Evolutionary conservation across 208 protist species (phyloP), one percentile per base, ranked within the genome.

Genomic region (Herpetomonas samuelpessoai): DNA sequence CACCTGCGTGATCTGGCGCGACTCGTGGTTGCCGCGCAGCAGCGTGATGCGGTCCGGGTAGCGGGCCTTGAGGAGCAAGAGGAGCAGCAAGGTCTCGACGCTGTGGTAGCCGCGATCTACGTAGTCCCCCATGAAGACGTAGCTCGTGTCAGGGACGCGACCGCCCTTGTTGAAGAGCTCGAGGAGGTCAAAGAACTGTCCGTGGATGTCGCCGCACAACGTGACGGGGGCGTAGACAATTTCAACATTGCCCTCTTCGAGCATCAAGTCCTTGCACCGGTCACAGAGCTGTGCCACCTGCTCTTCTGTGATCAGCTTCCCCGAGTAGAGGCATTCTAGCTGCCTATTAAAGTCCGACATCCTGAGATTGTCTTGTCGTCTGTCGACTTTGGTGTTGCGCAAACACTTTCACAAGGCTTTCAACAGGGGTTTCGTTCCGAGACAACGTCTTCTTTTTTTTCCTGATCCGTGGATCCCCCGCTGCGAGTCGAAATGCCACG

Each of bases 171-270:
- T 79, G 67, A 99, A 99, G 19, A 99, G 84, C 79, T 99, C 91
- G 30, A 98, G 78, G 18, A 99, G 81, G 69, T 99, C 98, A 70
- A 95, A 98, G 58, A 99, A 99, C 83, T 99, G 98, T 0, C 98
- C 99, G 74, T 99, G 99, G 50, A 99, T 98, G 76, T 99, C 99
- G 19, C 99, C 99, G 75, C 97, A 99, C 1, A 99, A 96, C 0
- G 97, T 99, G 0, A 99, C 97, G 0, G 98, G 98, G n/a, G 93
- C 81, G 48, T 79, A 68, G 10, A 99, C 88, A 10, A 78, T 65
- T 57, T 98, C 86, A 22, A 99, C 95, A 67, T 99, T 99, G 41
- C 85, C 79, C 31, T 96, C 88, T 64, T 96, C 93, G 18, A 96
- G 57, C 44, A 97, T 79, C 27, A 97, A 64, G 41, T 96, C 89